A percentile compares a stretch with the other conserved stretches of the same genome.
Conservation (phyloP, 495 filamentous ascomycete species). For the Aspergillus taichungensis region DNA sequence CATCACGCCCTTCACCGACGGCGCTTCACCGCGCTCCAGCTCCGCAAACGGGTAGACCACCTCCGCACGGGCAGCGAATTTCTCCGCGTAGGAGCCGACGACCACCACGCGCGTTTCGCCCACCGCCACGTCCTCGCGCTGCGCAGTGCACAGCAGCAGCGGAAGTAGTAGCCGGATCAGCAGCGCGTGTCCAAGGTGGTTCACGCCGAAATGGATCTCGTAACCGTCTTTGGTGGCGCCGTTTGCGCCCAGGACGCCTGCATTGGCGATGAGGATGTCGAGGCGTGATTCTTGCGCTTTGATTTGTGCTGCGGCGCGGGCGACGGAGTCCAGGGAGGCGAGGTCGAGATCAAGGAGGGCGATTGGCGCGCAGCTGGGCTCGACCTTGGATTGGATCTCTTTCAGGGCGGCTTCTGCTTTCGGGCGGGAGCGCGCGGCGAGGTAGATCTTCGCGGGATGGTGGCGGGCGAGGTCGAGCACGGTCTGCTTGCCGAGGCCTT, state of each 20-base stretch:
- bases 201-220: slow-evolving; percentile 56
- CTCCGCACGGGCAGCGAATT: slow-evolving; percentile 22
- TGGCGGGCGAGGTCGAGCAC: slow-evolving; percentile 43
- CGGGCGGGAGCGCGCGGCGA: slow-evolving; percentile 39
- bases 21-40: neutral
- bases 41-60: slow-evolving; percentile 39
- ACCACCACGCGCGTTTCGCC: neutral
- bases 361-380: slow-evolving; percentile 14
- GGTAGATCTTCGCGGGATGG: slow-evolving; percentile 43
- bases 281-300: slow-evolving; percentile 23
- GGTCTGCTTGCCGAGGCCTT: slow-evolving; percentile 48
- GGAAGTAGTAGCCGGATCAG: slow-evolving; percentile 49
- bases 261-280: slow-evolving; percentile 56
- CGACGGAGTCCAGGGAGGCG: slow-evolving; percentile 29
- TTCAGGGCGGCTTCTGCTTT: slow-evolving; percentile 33
- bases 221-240: slow-evolving; percentile 46
- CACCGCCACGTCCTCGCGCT: neutral
- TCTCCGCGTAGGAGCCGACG: slow-evolving; percentile 26
- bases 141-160: slow-evolving; percentile 36
- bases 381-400: slow-evolving; percentile 25
- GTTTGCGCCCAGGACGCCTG: slow-evolving; percentile 51
- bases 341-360: slow-evolving; percentile 33
- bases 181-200: slow-evolving; percentile 54
- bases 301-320: slow-evolving; percentile 26
- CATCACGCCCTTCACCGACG: slow-evolving; percentile 2